These are phyloP conservation scores for Stagonosporopsis rhizophila DNA, from an alignment of 2,329 filamentous ascomycete genomes.

Conservation along the genomic window DNA sequence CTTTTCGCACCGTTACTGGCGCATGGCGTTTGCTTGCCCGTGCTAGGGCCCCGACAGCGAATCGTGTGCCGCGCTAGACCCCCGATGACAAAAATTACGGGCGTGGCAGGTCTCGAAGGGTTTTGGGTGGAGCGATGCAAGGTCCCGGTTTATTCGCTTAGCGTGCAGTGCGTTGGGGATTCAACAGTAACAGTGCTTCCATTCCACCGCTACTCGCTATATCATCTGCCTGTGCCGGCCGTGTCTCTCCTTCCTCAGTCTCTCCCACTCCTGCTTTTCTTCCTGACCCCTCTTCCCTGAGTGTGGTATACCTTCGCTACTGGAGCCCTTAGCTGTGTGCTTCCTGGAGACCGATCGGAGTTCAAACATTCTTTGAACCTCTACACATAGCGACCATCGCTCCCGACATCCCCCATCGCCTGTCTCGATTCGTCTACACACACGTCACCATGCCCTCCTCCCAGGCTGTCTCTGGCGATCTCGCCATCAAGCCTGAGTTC, in stretches of 20 bases:
- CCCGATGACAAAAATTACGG: conserved; percentile 29
- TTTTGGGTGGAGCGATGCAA: conserved; percentile 33
- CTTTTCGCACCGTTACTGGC: conserved; percentile 34
- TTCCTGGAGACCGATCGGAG: conserved; percentile 20
- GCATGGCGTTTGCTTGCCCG: conserved; percentile 22
- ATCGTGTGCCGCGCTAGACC: conserved; percentile 30
- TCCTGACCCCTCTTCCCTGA: conserved; percentile 28
- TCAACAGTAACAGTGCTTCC: conserved; percentile 35
- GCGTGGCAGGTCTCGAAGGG: conserved; percentile 31
- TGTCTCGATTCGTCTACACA: conserved; percentile 10
- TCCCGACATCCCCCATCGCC: conserved; percentile 26
- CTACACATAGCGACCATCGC: conserved; percentile 24
- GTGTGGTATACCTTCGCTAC: conserved; percentile 23
- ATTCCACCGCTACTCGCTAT: conserved; percentile 40
- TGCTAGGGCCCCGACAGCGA: conserved; percentile 29
- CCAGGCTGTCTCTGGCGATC: conserved; percentile 57
- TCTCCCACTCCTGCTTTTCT: conserved; percentile 20
- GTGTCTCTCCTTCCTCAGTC: conserved; percentile 21
- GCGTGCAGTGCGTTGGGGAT: conserved; percentile 33
- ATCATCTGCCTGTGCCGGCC: conserved; percentile 26
- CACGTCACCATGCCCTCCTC: conserved; percentile 58
- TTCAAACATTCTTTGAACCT: conserved; percentile 11
- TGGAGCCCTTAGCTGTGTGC: conserved; percentile 27
- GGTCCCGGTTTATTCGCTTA: conserved; percentile 45
- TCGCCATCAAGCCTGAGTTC: conserved; percentile 59